A percentile compares a stretch with the other conserved stretches of the same genome.
Evolutionary conservation across 2,329 filamentous ascomycete species (phyloP).

Genomic region (Drechslerella coelobrocha): DNA sequence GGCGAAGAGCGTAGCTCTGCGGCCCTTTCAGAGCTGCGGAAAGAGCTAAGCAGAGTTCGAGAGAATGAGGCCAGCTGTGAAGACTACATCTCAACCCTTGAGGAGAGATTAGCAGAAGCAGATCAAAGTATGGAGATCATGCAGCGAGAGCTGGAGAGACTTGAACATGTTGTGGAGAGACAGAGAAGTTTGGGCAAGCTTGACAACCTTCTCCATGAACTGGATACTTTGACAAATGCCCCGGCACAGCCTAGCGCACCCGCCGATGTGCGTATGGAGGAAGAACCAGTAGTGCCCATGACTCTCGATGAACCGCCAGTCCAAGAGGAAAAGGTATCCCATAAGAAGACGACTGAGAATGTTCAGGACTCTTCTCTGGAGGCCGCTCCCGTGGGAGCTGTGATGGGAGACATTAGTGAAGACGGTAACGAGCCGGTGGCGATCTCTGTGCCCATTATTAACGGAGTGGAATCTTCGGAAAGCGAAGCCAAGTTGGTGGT

Average conservation of each 20-base stretch:
- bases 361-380: not conserved
- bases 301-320: not conserved
- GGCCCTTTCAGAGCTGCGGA: slow-evolving; percentile 84
- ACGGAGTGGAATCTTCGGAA: slow-evolving; percentile 13
- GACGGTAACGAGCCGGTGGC: not conserved
- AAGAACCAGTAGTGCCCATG: not conserved
- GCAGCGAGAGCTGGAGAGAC: slow-evolving; percentile 91
- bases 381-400: not conserved
- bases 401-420: too few relatives aligned
- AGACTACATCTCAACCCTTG: slow-evolving; percentile 95
- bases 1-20: slow-evolving; percentile 92
- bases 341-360: not conserved
- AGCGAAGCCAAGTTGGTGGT: slow-evolving; percentile 27
- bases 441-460: not conserved
- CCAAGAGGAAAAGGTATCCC: not conserved
- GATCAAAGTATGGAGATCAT: slow-evolving; percentile 96
- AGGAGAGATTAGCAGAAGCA: slow-evolving; percentile 91
- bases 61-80: slow-evolving; percentile 91
- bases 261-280: not conserved
- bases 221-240: slow-evolving; percentile 74
- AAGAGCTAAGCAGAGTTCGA: slow-evolving; percentile 83
- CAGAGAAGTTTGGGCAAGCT: slow-evolving; percentile 94
- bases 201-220: slow-evolving; percentile 87
- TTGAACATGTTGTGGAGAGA: slow-evolving; percentile 93
- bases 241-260: slow-evolving; percentile 58